phyloP scores from a whole-genome alignment of 2,329 filamentous ascomycete genomes.

The Colletotrichum neosansevieriae region DNA sequence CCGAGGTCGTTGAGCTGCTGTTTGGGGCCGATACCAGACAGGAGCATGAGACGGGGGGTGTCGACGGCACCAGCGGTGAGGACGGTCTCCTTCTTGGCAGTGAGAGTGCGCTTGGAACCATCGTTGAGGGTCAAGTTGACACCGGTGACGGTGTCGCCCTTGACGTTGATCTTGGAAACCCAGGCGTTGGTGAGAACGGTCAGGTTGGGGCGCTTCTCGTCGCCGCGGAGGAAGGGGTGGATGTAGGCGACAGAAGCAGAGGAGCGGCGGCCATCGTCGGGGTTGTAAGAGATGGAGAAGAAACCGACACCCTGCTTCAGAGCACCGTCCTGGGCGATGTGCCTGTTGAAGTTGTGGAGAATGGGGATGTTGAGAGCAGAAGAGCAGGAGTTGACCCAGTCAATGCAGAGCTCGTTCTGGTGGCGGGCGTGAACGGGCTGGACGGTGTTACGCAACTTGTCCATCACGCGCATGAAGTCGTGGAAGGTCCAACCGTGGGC shows the following conservation, averaged over 20 bases:
- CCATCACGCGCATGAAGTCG: slow-evolving; percentile 82
- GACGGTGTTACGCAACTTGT: slow-evolving; percentile 89
- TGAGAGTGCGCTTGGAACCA: slow-evolving; percentile 67
- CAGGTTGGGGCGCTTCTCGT: slow-evolving; percentile 85
- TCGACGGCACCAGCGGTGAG: slow-evolving; percentile 85
- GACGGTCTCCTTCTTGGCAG: slow-evolving; percentile 73
- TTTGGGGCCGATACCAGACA: slow-evolving; percentile 68
- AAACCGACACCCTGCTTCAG: slow-evolving; percentile 85
- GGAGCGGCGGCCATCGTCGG: slow-evolving; percentile 85
- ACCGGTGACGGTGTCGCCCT: slow-evolving; percentile 77
- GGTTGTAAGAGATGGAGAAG: slow-evolving; percentile 92
- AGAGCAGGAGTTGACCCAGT: slow-evolving; percentile 88
- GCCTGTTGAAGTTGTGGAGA: slow-evolving; percentile 86
- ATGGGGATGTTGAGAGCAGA: slow-evolving; percentile 83
- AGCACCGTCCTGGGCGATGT: slow-evolving; percentile 80
- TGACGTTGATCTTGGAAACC: slow-evolving; percentile 84
- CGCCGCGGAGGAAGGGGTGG: slow-evolving; percentile 86
- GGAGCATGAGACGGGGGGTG: slow-evolving; percentile 76
- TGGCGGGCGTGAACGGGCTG: slow-evolving; percentile 89
- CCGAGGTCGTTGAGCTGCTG: slow-evolving; percentile 65
- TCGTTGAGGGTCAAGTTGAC: slow-evolving; percentile 73
- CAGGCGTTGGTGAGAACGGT: slow-evolving; percentile 89
- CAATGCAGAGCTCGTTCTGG: slow-evolving; percentile 90
- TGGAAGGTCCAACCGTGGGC: slow-evolving; percentile 90
- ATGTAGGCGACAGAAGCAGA: slow-evolving; percentile 93